These are phyloP conservation scores for Phytophthora cajani DNA, from an alignment of 352 stramenopile species.

Conservation along the genomic window DNA sequence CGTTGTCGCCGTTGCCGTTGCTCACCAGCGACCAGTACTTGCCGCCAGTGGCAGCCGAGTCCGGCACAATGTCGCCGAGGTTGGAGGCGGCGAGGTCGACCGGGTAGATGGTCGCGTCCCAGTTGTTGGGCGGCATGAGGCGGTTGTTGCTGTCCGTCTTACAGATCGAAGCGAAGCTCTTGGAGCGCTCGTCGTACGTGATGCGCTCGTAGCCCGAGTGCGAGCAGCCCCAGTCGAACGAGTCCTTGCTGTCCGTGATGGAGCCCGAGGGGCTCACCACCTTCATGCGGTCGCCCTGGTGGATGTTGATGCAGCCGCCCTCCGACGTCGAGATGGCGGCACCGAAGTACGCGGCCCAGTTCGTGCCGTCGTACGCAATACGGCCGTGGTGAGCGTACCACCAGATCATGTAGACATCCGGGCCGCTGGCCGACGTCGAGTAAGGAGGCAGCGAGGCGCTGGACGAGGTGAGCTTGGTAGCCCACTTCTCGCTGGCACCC, in stretches of 20 bases:
- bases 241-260: conserved; percentile 36
- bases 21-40: conserved; percentile 64
- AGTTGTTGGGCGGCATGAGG: conserved; percentile 58
- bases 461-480: conserved; percentile 58
- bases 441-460: conserved; percentile 55
- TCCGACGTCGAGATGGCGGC: conserved; percentile 48
- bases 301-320: conserved; percentile 65
- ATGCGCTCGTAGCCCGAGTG: conserved; percentile 64
- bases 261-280: conserved; percentile 41
- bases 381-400: conserved; percentile 68
- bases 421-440: conserved; percentile 19
- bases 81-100: conserved; percentile 53
- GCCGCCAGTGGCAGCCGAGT: conserved; percentile 22
- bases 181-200: conserved; percentile 47
- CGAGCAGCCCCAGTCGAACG: conserved; percentile 62
- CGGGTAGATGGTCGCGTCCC: conserved; percentile 54
- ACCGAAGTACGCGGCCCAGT: conserved; percentile 68
- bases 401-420: conserved; percentile 64
- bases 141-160: conserved; percentile 73
- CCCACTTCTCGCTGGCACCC: conserved; percentile 49
- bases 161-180: conserved; percentile 51
- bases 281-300: conserved; percentile 68
- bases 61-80: conserved; percentile 57
- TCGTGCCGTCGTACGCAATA: conserved; percentile 52
- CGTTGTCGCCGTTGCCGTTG: conserved; percentile 43